Base-by-base conservation (phyloP, 2,329 filamentous ascomycete species). In the Pseudogymnoascus sp. region DNA sequence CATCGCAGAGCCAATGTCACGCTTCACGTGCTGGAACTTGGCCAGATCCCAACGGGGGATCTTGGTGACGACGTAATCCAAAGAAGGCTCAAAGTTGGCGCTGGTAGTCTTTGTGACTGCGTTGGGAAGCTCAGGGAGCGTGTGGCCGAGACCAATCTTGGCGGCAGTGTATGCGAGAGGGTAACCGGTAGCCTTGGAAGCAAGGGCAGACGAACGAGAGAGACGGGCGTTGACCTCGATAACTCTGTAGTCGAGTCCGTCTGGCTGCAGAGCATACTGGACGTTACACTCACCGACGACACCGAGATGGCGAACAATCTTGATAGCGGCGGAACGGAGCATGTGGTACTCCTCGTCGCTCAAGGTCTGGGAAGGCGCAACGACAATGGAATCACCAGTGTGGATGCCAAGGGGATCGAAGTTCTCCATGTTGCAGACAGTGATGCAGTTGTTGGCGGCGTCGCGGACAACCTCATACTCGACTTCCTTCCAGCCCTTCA, bases 321-420 rank as follows among this genome's bases (percentile, higher is more conserved):
- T 97, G 81, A 97, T 97, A 55, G 94, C 91, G 66, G 94, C 92
- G 42, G 92, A 91, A 71, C 94, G 91, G 69, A 99, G 90, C 94
- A 99, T 97, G 81, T 99, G 92, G 76, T 97, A 99, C 77, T 99
- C 94, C 80, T 97, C 94, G 71, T 99, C 94, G 72, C 90, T 96
- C 72, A 99, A 82, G 23, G 94, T 99, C 79, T 99, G 94, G 78
- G 90, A 94, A 59, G 94, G 94, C 41, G 94, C 94, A 64, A 97
- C 93, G 66, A 99, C 94, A 71, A 99, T 99, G 71, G 92, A 97
- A 81, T 99, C 94, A 79, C 94, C 94, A 55, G 94, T 99, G 78
- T 99, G 94, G 62, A 96, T 95, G 72, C 94, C 94, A 38, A 99
- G 85, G 67, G 94, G 94, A 73, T 97, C 94, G 71, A 97, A 97